Base-by-base conservation (phyloP, 1,284 basidiomycete species). In the Apiotrichum veenhuisii region DNA sequence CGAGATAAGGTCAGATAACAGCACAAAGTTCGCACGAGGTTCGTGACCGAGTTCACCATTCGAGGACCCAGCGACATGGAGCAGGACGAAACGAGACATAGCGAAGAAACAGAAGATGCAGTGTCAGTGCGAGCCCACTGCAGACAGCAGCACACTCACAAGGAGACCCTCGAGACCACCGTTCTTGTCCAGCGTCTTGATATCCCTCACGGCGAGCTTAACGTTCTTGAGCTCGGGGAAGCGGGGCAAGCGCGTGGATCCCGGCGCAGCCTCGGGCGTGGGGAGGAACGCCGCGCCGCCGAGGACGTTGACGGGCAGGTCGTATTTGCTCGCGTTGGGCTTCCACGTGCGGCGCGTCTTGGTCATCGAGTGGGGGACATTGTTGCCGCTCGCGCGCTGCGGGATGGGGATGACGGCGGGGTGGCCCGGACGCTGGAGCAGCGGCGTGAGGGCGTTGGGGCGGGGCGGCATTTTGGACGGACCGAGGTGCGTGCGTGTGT, bases 271-370 rank as follows among this genome's bases (percentile, higher is more conserved):
- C 22, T 38, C 26, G 50, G 22, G 45, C 44, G 42, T 47, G 10
- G 48, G 30, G 1, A 43, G 36, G 17, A 27, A 27, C 8, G 41
- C 17, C 5, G 61, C 59, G 18, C 58, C 62, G 14, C 60, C 64
- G 14, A 73, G 52, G 3, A 74, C 36, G 20, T 53, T 64, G 23
- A 74, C 58, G 11, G 71, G 68, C 54, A 68, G 64, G 57, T 71
- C 64, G 25, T 65, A 57, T 18, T 69, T 61, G 10, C 91, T 88
- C 20, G 90, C 81, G 76, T 96, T 96, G 25, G 92, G 89, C 26
- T 89, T 79, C 92, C 92, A 96, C 44, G 85, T 84, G 44, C 92
- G 80, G 50, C 89, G 86, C n/a, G 93, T 94, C 79, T 94, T 94
- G 74, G 87, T 84, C 72, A 89, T 86, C 23, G 91, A 95, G 76